Evolutionary conservation across 805 yeast species (phyloP), one percentile per base, ranked within the genome.

Genomic region (Schizosaccharomyces octosporus): DNA sequence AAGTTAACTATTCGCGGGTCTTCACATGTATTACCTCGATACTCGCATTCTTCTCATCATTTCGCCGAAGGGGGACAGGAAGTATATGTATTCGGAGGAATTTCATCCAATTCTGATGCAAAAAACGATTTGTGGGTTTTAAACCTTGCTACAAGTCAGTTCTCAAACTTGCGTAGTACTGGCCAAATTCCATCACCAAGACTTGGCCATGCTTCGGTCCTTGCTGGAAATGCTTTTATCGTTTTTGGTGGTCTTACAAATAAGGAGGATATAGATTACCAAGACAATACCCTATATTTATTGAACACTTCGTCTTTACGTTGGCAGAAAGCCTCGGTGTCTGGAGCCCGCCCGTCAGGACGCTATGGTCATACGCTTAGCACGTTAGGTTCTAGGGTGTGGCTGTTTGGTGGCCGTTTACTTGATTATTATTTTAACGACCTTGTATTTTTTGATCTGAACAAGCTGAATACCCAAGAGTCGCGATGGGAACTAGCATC

Each of bases 101-200:
- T 93, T 59, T 84, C 89, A 68, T 95, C 89, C 61, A 54, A 61
- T 19, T 86, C 87, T 62, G 36, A 29, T 2, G 83, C 90, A 21
- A 87, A 85, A 71, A 96, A 95, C 59, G 98, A 93, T 70, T 81
- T 95, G 65, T 93, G 99, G 99, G 82, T 84, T 63, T 76, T 90
- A 62, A 79, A 79, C 64, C 82, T 86, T 2, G 72, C 69, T 57
- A 70, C 64, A 67, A 59, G 75, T 76, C 9, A 67, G 71, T 61
- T 77, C 71, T 62, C 21, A 7, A 17, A 67, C 68, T 81, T 83
- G 60, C 86, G 84, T 63, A 85, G 85, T 63, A 79, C 81, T 60
- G 87, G 83, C 64, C 82, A 85, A 60, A 80, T 87, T 19, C 96
- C 97, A 1, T 90, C 95, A 21, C 96, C 97, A 42, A 81, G 98